Evolutionary conservation across 2,329 filamentous ascomycete species (phyloP).

Genomic region (Venturia oleaginea): DNA sequence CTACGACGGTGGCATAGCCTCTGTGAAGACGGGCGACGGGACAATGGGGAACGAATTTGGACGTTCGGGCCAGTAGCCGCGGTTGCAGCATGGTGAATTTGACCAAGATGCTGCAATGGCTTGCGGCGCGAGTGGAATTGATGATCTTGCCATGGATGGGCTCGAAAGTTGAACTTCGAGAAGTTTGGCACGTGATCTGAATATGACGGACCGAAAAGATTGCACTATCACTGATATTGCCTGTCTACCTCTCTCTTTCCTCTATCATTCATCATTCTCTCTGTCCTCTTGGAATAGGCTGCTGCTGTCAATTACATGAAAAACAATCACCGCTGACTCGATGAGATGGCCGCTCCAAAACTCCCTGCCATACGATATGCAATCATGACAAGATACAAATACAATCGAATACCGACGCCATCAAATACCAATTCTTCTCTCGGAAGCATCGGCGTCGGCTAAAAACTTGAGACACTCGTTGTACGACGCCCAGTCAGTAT

Average conservation of each 20-base stretch:
- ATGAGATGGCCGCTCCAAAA: not conserved
- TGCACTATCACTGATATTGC: not conserved
- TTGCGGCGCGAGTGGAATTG: not conserved
- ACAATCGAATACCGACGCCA: not conserved
- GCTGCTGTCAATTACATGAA: not conserved
- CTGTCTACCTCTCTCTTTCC: not conserved
- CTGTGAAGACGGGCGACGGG: conserved; percentile 38
- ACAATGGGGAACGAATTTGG: conserved; percentile 39
- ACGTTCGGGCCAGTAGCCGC: conserved; percentile 48
- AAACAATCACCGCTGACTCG: not conserved
- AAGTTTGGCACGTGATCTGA: not conserved
- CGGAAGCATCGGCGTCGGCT: not conserved
- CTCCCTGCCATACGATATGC: not conserved
- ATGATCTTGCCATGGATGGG: not conserved
- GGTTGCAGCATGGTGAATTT: conserved; percentile 52
- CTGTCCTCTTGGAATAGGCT: not conserved
- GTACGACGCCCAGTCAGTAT: conserved; percentile 14
- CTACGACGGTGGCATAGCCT: conserved; percentile 30
- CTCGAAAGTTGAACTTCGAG: not conserved
- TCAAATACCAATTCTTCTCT: not conserved
- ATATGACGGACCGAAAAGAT: not conserved
- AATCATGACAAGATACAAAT: not conserved
- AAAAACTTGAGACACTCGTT: conserved; percentile 11
- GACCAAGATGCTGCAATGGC: not conserved
- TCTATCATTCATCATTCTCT: not conserved